Evolutionary conservation across 2,329 filamentous ascomycete species (phyloP), one percentile per base, ranked within the genome.

Genomic region (Penicillium aurantiogriseum): DNA sequence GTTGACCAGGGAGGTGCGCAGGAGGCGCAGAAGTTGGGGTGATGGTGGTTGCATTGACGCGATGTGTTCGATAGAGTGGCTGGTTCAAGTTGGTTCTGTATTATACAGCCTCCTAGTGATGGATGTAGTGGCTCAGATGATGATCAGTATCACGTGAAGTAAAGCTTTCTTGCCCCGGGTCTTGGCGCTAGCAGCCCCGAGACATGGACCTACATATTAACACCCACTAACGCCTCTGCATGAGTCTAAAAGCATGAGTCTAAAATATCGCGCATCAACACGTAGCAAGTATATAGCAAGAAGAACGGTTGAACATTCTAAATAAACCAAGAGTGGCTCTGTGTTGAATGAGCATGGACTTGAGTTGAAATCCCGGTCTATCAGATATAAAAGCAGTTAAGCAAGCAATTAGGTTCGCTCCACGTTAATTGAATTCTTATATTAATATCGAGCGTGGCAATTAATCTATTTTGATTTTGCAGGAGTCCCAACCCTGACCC

Each of bases 21-120:
- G 59, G 33, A 73, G 74, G 54, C 76, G 72, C 43, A 79, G 73
- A 33, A 79, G 72, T 52, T 77, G 74, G 35, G 69, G 56, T 0
- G 77, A 78, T 56, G 77, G 77, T 11, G 74, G 58, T 46, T 74
- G 69, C 74, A 77, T 77, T 53, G 29, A 9, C n/a, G 36, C 5
- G 11, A 19, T 10, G 13, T 44, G 45, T 35, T 23, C 15, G 45
- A 25, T 23, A n/a, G 19, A 35, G 19, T 3, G 15, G 31, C 21
- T 36, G 21, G 29, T 46, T 47, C 3, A 10, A 21, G 31, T 36
- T 36, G 19, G 15, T 36, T 25, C 15, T 35, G 31, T 47, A 9
- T 47, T 23, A 17, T 47, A 17, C 23, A 47, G 19, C 5, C 5
- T 21, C 11, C n/a, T n/a, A 2, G 31, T 47, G 31, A 23, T 36